Conservation (phyloP, 2,329 filamentous ascomycete species). For the Fusarium sp. region DNA sequence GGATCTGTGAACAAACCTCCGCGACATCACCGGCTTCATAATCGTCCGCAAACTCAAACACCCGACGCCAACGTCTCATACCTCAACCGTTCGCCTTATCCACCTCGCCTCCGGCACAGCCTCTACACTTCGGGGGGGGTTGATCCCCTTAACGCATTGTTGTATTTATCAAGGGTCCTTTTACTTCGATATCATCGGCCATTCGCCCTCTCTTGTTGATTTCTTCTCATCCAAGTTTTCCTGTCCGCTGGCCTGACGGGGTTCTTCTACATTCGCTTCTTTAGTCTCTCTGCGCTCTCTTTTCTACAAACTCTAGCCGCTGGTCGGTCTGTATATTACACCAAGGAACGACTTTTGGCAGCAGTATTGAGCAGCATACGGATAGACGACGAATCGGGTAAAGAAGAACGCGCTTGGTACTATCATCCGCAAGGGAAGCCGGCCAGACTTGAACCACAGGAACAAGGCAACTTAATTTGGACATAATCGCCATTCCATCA, state of each 20-base stretch:
- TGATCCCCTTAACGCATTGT: conserved; percentile 22
- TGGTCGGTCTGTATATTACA: conserved; percentile 35
- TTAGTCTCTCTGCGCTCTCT: conserved; percentile 7
- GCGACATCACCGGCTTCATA: conserved; percentile 44
- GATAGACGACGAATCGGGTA: conserved; percentile 15
- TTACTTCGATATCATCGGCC: conserved; percentile 22
- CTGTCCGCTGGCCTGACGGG: conserved; percentile 38
- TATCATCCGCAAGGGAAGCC: conserved; percentile 12
- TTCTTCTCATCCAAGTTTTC: conserved; percentile 21
- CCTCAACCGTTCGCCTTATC: conserved; percentile 15
- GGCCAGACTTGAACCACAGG: conserved; percentile 1
- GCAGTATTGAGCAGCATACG: conserved; percentile 23
- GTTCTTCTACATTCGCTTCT: conserved; percentile 14
- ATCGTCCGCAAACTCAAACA: conserved; percentile 27
- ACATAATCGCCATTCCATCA: conserved; percentile 53
- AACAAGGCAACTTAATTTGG: conserved; percentile 26
- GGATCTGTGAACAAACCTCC: conserved; percentile 48
- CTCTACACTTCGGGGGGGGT: conserved; percentile 24
- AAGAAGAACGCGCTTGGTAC: conserved; percentile 12
- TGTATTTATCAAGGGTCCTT: conserved; percentile 22
- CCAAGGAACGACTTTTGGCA: conserved; percentile 15
- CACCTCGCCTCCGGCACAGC: conserved; percentile 22
- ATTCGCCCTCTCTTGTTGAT: conserved; percentile 16
- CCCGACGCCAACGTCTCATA: conserved; percentile 32
- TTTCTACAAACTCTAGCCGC: conserved; percentile 21